Percentiles rank a stretch among this genome's conserved stretches.
Evolutionary conservation across 257 asterid species (phyloP).

Genomic region (Galeopsis tetrahit): DNA sequence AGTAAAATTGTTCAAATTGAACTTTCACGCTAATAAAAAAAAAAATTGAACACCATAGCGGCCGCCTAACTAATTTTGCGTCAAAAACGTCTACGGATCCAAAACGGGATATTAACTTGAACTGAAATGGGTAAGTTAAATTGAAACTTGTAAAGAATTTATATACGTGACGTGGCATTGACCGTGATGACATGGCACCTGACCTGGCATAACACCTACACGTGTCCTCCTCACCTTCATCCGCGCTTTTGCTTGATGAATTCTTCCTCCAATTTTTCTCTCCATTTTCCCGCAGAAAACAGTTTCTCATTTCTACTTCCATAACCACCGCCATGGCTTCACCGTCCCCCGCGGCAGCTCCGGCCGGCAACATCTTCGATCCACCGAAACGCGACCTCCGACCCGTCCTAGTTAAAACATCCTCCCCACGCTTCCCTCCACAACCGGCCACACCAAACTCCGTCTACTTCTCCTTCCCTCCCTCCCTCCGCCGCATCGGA

Average conservation of each 20-base stretch:
- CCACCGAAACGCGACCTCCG: constrained; percentile 31
- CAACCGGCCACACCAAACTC: constrained; percentile 37
- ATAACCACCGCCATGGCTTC: constrained; percentile 32
- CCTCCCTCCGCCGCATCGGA: constrained; percentile 56
- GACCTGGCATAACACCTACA: too few species aligned
- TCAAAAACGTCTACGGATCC: too few species aligned
- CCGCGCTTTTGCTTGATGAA: constrained; percentile 14
- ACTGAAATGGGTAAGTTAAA: too few species aligned
- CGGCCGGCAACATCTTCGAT: neutral
- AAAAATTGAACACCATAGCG: too few species aligned
- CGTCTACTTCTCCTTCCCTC: constrained; percentile 37
- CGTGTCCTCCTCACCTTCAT: constrained; percentile 14
- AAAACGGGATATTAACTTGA: too few species aligned
- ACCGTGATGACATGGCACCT: too few species aligned
- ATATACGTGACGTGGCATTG: too few species aligned
- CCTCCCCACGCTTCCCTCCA: constrained; percentile 63
- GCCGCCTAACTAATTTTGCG: too few species aligned
- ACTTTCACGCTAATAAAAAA: too few species aligned
- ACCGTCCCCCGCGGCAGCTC: constrained; percentile 28
- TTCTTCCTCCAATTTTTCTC: constrained; percentile 16
- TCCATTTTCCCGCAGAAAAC: constrained; percentile 4
- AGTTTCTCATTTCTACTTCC: neutral
- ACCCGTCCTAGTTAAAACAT: constrained; percentile 39
- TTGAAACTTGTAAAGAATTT: too few species aligned
- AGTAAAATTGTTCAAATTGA: too few species aligned